Conservation (phyloP, 768 basidiomycete species). For the Rhizopogon vulgaris region DNA sequence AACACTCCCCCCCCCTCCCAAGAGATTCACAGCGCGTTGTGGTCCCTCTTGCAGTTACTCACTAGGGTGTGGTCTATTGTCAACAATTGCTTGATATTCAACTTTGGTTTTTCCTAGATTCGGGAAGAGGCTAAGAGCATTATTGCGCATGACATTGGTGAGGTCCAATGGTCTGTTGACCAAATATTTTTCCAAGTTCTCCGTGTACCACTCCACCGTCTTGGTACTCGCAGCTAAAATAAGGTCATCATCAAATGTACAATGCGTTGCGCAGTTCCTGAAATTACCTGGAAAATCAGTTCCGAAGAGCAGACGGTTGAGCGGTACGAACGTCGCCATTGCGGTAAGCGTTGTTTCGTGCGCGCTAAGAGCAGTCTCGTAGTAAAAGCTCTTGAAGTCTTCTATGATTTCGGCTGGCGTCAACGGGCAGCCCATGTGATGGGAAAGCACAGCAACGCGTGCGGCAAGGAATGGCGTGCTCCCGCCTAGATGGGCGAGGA, state of each 20-base stretch:
- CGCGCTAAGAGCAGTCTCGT: slow-evolving; percentile 64
- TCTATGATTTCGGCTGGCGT: slow-evolving; percentile 57
- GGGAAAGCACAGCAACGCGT: slow-evolving; percentile 62
- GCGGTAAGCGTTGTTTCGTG: slow-evolving; percentile 45
- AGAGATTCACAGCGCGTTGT: slow-evolving; percentile 6
- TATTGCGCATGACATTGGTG: slow-evolving; percentile 39
- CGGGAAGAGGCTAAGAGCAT: slow-evolving; percentile 49
- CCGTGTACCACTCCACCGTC: slow-evolving; percentile 58
- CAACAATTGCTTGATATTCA: not conserved
- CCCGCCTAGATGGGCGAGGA: slow-evolving; percentile 75
- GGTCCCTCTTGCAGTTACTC: not conserved
- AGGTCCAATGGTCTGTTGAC: slow-evolving; percentile 31
- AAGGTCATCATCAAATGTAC: not conserved
- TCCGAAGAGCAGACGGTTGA: slow-evolving; percentile 58
- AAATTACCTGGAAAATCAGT: slow-evolving; percentile 69
- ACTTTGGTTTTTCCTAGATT: slow-evolving; percentile 12
- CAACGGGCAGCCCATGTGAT: slow-evolving; percentile 65
- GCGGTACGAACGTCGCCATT: slow-evolving; percentile 43
- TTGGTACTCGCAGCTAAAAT: slow-evolving; percentile 48
- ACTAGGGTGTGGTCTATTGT: not conserved
- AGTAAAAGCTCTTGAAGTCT: slow-evolving; percentile 70
- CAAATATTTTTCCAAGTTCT: slow-evolving; percentile 46
- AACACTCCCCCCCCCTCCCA: slow-evolving; percentile 6
- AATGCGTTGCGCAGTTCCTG: not conserved
- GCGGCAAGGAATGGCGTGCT: slow-evolving; percentile 58